Conservation (phyloP, 768 basidiomycete genomes). For the Tylopilus sp. region DNA sequence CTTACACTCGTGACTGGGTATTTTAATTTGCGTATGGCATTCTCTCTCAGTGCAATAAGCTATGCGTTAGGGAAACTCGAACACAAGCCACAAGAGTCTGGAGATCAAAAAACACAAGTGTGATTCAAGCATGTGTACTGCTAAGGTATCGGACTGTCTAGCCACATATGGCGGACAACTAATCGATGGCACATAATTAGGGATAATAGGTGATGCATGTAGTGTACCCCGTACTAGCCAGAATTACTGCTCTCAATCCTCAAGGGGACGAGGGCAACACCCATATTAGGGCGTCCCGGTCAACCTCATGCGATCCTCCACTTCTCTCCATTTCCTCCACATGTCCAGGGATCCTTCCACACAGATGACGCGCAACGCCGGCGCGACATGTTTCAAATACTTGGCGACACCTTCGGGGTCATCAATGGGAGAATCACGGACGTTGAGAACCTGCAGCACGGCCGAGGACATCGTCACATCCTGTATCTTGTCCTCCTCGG, state of each 20-base stretch:
- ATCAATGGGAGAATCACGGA: constrained; percentile 9
- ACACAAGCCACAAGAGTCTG: not conserved
- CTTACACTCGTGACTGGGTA: no score
- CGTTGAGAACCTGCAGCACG: constrained; percentile 19
- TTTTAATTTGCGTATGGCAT: no score
- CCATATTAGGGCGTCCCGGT: not conserved
- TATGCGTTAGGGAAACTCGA: no score
- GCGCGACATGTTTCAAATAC: constrained; percentile 23
- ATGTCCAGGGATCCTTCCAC: constrained; percentile 27
- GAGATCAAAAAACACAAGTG: not conserved
- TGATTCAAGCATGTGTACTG: not conserved
- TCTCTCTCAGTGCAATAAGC: no score
- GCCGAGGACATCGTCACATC: not conserved
- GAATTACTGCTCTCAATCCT: not conserved
- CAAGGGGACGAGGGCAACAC: no score
- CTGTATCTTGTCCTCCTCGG: not conserved
- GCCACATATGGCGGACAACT: not conserved
- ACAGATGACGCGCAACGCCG: constrained; percentile 22
- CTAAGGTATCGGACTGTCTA: not conserved
- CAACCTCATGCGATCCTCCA: constrained; percentile 22
- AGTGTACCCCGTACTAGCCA: no score
- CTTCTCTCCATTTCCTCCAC: constrained; percentile 29
- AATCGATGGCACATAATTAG: not conserved
- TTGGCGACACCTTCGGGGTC: constrained; percentile 24
- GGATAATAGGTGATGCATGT: constrained; percentile 4